A percentile compares a stretch with the other conserved stretches of the same genome.
These are phyloP conservation scores for Actinomortierella ambigua DNA, from an alignment of 371 early-diverging fungal species.

Conservation along the genomic window DNA sequence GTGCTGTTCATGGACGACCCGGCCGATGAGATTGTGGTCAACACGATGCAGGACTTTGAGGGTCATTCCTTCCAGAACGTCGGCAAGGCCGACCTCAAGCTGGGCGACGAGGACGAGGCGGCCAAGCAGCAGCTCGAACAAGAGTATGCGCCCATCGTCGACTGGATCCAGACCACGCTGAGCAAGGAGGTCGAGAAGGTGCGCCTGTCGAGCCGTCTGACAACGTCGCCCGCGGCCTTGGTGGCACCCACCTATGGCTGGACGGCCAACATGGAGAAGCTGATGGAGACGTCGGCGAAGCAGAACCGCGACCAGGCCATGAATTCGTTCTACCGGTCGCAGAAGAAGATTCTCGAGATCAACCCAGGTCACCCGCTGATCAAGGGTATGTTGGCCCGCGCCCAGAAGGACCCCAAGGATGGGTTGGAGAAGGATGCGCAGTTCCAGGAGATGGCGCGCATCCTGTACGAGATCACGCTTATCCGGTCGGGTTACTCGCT, in stretches of 20 bases:
- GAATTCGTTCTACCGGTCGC: constrained; percentile 58
- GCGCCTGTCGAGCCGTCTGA: constrained; percentile 72
- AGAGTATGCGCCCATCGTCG: constrained; percentile 67
- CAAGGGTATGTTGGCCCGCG: constrained; percentile 56
- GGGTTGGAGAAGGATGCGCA: constrained; percentile 53
- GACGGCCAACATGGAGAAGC: constrained; percentile 85
- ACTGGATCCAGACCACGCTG: constrained; percentile 70
- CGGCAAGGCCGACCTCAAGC: constrained; percentile 83
- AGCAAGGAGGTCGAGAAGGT: constrained; percentile 75
- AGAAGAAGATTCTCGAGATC: constrained; percentile 86
- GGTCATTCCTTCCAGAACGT: constrained; percentile 83
- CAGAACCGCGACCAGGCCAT: constrained; percentile 63
- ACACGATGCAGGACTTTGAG: constrained; percentile 74
- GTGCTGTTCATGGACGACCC: constrained; percentile 91
- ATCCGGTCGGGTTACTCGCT: constrained; percentile 78
- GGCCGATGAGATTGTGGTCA: constrained; percentile 91
- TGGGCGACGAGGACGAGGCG: constrained; percentile 68
- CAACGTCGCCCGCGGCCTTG: constrained; percentile 78
- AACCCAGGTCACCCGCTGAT: constrained; percentile 83
- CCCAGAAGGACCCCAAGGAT: constrained; percentile 45
- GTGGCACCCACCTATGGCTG: constrained; percentile 74
- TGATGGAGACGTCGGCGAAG: constrained; percentile 66
- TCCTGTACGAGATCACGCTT: constrained; percentile 80
- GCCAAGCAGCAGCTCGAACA: constrained; percentile 53
- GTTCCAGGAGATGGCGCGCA: constrained; percentile 60